Evolutionary conservation across 2,329 filamentous ascomycete genomes (phyloP).

Genomic region (Apiospora phragmitis): DNA sequence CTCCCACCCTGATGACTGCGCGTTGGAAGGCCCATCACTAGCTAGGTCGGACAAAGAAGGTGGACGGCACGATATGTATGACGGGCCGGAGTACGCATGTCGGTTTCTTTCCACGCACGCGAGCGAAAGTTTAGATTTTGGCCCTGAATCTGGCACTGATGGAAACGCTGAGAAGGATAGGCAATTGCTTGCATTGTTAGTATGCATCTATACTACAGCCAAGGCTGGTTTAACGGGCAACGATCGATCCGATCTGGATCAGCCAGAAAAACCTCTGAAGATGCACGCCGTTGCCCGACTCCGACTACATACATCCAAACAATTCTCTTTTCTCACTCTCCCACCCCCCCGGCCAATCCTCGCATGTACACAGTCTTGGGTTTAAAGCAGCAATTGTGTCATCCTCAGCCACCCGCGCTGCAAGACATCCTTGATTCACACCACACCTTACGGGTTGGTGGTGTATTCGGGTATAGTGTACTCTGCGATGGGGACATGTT

Average conservation of each 20-base stretch:
- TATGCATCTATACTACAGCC: not conserved
- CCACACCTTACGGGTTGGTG: not conserved
- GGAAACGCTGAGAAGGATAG: not conserved
- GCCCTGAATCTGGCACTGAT: not conserved
- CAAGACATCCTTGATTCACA: conserved; percentile 12
- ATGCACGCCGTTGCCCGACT: conserved; percentile 2
- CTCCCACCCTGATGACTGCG: not conserved
- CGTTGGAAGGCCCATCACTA: not conserved
- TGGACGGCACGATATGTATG: not conserved
- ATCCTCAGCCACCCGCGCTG: conserved; percentile 13
- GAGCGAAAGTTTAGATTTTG: not conserved
- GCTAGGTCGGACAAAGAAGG: not conserved
- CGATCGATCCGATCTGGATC: conserved; percentile 7
- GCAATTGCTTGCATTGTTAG: not conserved
- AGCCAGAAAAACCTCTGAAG: not conserved
- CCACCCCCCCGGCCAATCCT: not conserved
- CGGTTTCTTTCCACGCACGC: not conserved
- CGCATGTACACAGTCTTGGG: not conserved
- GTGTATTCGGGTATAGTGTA: conserved; percentile 1
- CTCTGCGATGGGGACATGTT: not conserved
- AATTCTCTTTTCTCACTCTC: not conserved
- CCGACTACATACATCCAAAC: not conserved
- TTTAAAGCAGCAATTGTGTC: conserved; percentile 8
- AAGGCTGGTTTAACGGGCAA: not conserved
- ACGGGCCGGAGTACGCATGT: not conserved